These are phyloP conservation scores for Sutorius eximius DNA, from an alignment of 1,284 basidiomycete species.

Conservation along the genomic window DNA sequence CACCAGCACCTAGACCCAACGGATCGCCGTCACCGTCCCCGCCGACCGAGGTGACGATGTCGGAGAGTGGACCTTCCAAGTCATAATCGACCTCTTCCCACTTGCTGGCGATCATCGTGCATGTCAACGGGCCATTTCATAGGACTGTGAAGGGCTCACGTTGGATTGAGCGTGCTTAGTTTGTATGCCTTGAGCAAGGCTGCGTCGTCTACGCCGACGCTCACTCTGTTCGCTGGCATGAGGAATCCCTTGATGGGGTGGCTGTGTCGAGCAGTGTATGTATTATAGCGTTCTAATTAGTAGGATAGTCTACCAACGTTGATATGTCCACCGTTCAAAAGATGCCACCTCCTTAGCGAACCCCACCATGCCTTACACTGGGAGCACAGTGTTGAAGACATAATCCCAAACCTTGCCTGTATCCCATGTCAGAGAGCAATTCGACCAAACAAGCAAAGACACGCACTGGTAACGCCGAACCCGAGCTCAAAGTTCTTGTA, in stretches of 20 bases:
- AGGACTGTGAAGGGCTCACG: slow-evolving; percentile 42
- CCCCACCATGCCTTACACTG: slow-evolving; percentile 40
- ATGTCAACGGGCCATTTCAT: slow-evolving; percentile 5
- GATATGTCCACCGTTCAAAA: background rate
- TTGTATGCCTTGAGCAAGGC: slow-evolving; percentile 73
- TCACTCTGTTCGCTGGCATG: slow-evolving; percentile 46
- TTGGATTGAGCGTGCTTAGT: slow-evolving; percentile 65
- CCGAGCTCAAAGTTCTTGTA: slow-evolving; percentile 98
- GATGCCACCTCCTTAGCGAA: background rate
- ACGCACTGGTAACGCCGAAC: slow-evolving; percentile 91
- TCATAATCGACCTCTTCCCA: slow-evolving; percentile 85
- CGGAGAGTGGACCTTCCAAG: slow-evolving; percentile 63
- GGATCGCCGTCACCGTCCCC: slow-evolving; percentile 67
- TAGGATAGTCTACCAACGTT: slow-evolving; percentile 12
- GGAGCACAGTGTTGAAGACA: slow-evolving; percentile 84
- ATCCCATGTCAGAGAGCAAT: slow-evolving; percentile 9
- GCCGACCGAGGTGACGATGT: slow-evolving; percentile 52
- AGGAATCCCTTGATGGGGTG: slow-evolving; percentile 11
- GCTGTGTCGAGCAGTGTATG: slow-evolving; percentile 13
- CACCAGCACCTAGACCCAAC: slow-evolving; percentile 58
- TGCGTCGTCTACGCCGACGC: slow-evolving; percentile 71
- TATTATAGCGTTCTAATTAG: slow-evolving; percentile 9
- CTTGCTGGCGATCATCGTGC: slow-evolving; percentile 43
- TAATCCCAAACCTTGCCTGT: slow-evolving; percentile 92
- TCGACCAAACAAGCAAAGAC: background rate